Conservation (phyloP, 441 rosid species). For the Hura crepitans region DNA sequence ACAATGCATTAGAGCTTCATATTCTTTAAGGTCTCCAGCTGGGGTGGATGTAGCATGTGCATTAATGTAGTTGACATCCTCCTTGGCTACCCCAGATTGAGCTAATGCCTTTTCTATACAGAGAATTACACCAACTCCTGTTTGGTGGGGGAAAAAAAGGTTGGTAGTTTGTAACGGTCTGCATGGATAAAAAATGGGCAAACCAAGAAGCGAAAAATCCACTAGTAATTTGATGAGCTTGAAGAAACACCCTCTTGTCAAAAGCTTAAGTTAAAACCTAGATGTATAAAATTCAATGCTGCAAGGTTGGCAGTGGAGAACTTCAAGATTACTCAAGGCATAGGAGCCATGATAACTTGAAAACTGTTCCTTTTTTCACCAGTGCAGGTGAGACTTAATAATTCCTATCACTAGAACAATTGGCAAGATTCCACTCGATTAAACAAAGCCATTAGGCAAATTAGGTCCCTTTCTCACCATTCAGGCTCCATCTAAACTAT, state of each 20-base stretch:
- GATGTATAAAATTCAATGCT: neutral
- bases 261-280: neutral
- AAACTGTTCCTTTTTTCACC: neutral
- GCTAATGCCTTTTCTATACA: slow-evolving; percentile 88
- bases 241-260: neutral
- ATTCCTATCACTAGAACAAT: neutral
- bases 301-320: neutral
- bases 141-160: slow-evolving; percentile 8
- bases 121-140: slow-evolving; percentile 73
- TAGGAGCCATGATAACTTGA: neutral
- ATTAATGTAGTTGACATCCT: slow-evolving; percentile 81
- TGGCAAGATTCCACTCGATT: neutral
- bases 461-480: neutral
- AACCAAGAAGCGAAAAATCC: neutral
- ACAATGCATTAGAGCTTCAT: slow-evolving; percentile 66
- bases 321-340: neutral
- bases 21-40: slow-evolving; percentile 88
- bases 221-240: neutral
- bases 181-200: neutral
- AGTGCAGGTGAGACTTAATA: neutral
- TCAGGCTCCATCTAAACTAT: neutral
- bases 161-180: slow-evolving; percentile 11
- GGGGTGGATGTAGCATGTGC: slow-evolving; percentile 97
- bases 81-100: slow-evolving; percentile 64
- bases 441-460: neutral